A percentile compares a stretch with the other conserved stretches of the same genome.
phyloP scores from a whole-genome alignment of 306 rosid genomes.

The Prunus dulcis region DNA sequence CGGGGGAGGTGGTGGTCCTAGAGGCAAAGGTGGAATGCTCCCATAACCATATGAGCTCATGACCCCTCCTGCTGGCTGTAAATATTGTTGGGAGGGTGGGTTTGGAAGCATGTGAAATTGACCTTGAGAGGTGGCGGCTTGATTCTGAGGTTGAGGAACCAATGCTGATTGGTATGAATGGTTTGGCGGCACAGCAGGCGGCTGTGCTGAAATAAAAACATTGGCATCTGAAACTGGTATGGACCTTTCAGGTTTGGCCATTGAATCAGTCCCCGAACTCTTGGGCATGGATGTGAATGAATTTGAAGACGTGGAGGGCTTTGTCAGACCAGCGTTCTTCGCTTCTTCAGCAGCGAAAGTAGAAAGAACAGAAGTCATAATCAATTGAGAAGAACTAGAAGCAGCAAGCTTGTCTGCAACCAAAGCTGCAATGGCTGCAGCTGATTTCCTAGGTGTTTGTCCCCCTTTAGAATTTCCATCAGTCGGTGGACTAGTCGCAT shows the following conservation, averaged over 20 bases:
- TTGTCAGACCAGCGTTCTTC: conserved; percentile 54
- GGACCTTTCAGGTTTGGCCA: conserved; percentile 44
- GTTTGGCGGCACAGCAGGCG: conserved; percentile 41
- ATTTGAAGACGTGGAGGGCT: conserved; percentile 23
- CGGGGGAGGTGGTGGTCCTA: conserved; percentile 51
- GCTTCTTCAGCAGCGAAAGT: conserved; percentile 92
- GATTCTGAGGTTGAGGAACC: conserved; percentile 54
- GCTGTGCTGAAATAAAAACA: conserved; percentile 54
- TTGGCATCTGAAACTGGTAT: conserved; percentile 48
- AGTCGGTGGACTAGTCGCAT: conserved; percentile 23
- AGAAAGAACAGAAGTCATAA: conserved; percentile 85
- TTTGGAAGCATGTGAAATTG: conserved; percentile 64
- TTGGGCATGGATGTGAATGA: conserved; percentile 25
- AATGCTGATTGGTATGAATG: conserved; percentile 69
- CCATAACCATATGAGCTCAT: conserved; percentile 61
- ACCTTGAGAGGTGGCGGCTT: conserved; percentile 53
- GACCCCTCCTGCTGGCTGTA: conserved; percentile 59
- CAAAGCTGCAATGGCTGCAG: conserved; percentile 89
- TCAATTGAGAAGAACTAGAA: conserved; percentile 85
- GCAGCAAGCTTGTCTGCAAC: conserved; percentile 96
- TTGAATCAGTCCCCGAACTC: conserved; percentile 32
- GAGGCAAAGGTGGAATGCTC: conserved; percentile 53
- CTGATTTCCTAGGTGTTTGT: conserved; percentile 54
- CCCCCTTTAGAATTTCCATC: conserved; percentile 43
- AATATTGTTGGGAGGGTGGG: conserved; percentile 61